Base-by-base conservation (phyloP, 2,329 filamentous ascomycete species). In the Aspergillus sp. region DNA sequence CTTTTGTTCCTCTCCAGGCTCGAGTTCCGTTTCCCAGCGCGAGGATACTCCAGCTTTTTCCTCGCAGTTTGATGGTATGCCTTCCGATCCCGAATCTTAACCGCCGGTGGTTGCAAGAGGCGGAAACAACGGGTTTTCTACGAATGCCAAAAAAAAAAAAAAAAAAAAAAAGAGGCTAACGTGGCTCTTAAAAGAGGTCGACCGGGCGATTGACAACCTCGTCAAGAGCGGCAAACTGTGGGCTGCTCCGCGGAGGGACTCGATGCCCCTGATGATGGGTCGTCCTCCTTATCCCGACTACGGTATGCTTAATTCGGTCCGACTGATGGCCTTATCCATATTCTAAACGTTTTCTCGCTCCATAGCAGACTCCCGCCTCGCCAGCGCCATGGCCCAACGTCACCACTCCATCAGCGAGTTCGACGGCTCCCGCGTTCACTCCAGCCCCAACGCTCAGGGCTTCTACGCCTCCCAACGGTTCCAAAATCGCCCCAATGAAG, bases 151-250 rank as follows among this genome's bases (percentile, higher is more conserved):
- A 19, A 19, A 19, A 1, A 19, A 19, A 19, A 19, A 19, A 19
- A 19, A 19, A 1, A 19, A 19, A 19, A 19, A 19, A 19, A 19
- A 19, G 19, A 19, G 19, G 19, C 19, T 19, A 19, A 19, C 19
- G 19, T 19, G 19, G 19, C 19, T 19, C 19, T 19, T 19, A 19
- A 19, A 19, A 95, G 93, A 98, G 80, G 89, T 98, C 60, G 93
- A 97, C 57, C 85, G 91, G 66, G 91, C 91, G 57, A 83, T 91
- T 62, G 93, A 97, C 64, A 97, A 97, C 69, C 80, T 98, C 51
- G 80, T 91, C 63, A 97, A 97, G 79, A 95, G 90, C 68, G 90
- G 90, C 62, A 97, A 97, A 76, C 83, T 90, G 73, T 93, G 91
- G 71, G 76, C 76, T 62, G 79, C 66, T 49, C 64, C 67, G 45